These are phyloP conservation scores for Microascus cirrosus DNA, from an alignment of 2,329 filamentous ascomycete genomes.

Conservation along the genomic window DNA sequence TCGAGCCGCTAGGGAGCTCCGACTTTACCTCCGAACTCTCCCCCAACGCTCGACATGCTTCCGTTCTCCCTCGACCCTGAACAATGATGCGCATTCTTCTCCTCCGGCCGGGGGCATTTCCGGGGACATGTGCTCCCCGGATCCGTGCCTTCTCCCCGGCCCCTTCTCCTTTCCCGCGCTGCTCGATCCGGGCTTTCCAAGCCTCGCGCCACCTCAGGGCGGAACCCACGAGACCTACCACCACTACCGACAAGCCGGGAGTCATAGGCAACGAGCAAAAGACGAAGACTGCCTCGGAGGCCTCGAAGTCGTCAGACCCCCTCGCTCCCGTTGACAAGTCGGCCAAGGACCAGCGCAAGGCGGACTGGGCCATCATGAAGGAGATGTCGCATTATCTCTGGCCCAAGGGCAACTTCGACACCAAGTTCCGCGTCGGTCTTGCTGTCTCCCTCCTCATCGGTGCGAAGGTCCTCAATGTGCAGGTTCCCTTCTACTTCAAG, in stretches of 20 bases:
- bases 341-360: slow-evolving; percentile 82
- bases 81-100: not conserved
- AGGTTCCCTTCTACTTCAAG: slow-evolving; percentile 99
- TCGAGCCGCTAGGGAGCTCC: not conserved
- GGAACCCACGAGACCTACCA: not conserved
- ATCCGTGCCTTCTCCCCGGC: not conserved
- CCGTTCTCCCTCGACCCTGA: not conserved
- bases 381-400: slow-evolving; percentile 95
- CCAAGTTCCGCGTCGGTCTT: slow-evolving; percentile 73
- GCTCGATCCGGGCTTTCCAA: not conserved
- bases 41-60: not conserved
- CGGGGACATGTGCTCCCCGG: not conserved
- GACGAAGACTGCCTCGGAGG: not conserved
- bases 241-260: not conserved
- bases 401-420: slow-evolving; percentile 73
- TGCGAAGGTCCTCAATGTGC: slow-evolving; percentile 91
- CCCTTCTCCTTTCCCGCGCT: not conserved
- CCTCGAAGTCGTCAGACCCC: slow-evolving; percentile 29
- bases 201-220: not conserved
- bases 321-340: slow-evolving; percentile 53
- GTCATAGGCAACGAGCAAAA: not conserved
- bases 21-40: not conserved
- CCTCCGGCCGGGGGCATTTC: not conserved
- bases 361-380: slow-evolving; percentile 97
- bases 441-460: slow-evolving; percentile 78